Evolutionary conservation across 768 basidiomycete genomes (phyloP).

Genomic region (Lactifluus pinguis): DNA sequence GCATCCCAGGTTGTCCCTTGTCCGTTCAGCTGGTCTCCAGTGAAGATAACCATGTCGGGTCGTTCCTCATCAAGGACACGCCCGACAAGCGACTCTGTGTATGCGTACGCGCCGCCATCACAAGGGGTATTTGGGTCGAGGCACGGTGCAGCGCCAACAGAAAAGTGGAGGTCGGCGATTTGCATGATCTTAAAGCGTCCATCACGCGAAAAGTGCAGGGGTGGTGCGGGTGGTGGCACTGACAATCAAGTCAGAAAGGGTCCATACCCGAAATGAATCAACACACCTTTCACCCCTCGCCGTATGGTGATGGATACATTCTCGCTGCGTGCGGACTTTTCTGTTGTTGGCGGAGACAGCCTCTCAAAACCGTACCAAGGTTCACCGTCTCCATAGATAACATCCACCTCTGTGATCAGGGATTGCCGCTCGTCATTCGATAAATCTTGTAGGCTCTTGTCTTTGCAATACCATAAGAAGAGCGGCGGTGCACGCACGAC

Average conservation of each 20-base stretch:
- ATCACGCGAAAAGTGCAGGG: slow-evolving; percentile 71
- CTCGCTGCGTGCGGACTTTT: slow-evolving; percentile 33
- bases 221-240: slow-evolving; percentile 66
- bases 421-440: slow-evolving; percentile 43
- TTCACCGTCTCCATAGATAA: slow-evolving; percentile 74
- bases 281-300: slow-evolving; percentile 64
- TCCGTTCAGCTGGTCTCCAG: slow-evolving; percentile 90
- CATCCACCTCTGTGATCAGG: slow-evolving; percentile 86
- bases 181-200: slow-evolving; percentile 88
- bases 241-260: slow-evolving; percentile 5
- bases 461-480: slow-evolving; percentile 71
- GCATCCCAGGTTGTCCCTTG: slow-evolving; percentile 88
- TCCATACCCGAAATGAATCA: not conserved
- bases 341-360: slow-evolving; percentile 46
- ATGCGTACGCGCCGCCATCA: slow-evolving; percentile 58
- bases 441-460: slow-evolving; percentile 57
- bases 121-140: slow-evolving; percentile 55
- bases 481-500: slow-evolving; percentile 45
- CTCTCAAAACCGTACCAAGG: slow-evolving; percentile 86
- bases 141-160: slow-evolving; percentile 70
- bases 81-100: slow-evolving; percentile 66
- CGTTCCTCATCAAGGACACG: slow-evolving; percentile 68
- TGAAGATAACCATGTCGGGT: slow-evolving; percentile 88
- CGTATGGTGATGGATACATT: slow-evolving; percentile 61
- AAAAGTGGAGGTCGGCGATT: slow-evolving; percentile 91